Evolutionary conservation across 2,329 filamentous ascomycete genomes (phyloP).

Genomic region (Scopulariopsis brevicaulis): DNA sequence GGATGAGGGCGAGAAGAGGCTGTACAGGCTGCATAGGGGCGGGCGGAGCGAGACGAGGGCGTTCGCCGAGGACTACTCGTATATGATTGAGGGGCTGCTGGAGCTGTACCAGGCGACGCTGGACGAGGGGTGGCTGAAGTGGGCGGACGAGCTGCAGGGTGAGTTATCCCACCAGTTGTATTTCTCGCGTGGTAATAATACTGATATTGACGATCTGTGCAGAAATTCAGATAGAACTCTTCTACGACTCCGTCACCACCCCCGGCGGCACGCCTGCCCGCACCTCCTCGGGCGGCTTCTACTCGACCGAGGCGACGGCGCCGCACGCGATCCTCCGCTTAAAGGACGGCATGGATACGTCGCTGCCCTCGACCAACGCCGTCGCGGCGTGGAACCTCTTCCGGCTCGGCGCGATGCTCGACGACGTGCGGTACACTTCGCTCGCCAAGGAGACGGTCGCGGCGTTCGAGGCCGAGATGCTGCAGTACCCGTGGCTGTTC

Average conservation of each 20-base stretch:
- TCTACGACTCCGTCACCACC: conserved; percentile 51
- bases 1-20: conserved; percentile 44
- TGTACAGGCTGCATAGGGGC: conserved; percentile 67
- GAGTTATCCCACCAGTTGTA: conserved; percentile 14
- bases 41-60: conserved; percentile 46
- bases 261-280: conserved; percentile 10
- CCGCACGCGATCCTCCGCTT: conserved; percentile 70
- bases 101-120: conserved; percentile 77
- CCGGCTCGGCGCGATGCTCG: conserved; percentile 60
- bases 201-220: background rate
- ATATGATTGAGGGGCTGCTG: conserved; percentile 70
- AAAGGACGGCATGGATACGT: conserved; percentile 92
- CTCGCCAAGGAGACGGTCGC: conserved; percentile 64
- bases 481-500: conserved; percentile 90
- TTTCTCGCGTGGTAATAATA: background rate
- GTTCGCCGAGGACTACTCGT: conserved; percentile 93
- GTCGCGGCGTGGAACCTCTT: conserved; percentile 82
- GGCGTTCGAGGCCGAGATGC: conserved; percentile 82
- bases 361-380: conserved; percentile 82
- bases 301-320: conserved; percentile 52
- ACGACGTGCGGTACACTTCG: conserved; percentile 49
- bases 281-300: conserved; percentile 53
- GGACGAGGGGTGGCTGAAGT: conserved; percentile 63
- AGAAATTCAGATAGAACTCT: conserved; percentile 64
- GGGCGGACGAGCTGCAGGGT: conserved; percentile 74